Conservation (phyloP, 2,329 filamentous ascomycete species). For the Allantophomopsis lycopodina region DNA sequence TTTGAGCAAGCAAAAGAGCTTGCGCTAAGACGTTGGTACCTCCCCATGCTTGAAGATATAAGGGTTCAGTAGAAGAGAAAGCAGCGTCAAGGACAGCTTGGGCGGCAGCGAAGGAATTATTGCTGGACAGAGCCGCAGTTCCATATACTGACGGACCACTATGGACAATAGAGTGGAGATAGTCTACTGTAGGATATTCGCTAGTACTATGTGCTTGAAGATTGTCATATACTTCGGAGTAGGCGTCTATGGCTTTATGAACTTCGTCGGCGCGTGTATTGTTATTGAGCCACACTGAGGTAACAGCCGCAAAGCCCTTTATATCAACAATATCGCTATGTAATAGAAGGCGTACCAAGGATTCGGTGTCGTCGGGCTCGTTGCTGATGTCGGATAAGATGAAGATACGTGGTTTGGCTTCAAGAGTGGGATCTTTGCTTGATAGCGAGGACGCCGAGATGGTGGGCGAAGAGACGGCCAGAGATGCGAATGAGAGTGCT, state of each 20-base stretch:
- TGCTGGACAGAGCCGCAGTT: background rate
- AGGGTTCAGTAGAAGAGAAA: conserved; percentile 20
- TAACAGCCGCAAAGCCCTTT: conserved; percentile 22
- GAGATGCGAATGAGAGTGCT: too few species aligned
- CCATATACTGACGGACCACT: background rate
- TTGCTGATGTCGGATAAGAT: conserved; percentile 24
- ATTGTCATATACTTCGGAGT: background rate
- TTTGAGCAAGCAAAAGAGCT: conserved; percentile 21
- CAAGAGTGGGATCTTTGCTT: background rate
- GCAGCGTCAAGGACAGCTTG: conserved; percentile 10
- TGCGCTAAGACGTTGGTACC: conserved; percentile 29
- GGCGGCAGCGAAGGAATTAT: background rate
- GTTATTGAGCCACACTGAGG: conserved; percentile 17
- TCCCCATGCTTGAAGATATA: conserved; percentile 30
- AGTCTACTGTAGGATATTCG: background rate
- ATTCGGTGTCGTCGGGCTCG: conserved; percentile 24
- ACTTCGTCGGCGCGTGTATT: conserved; percentile 4
- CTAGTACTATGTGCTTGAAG: background rate
- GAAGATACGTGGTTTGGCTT: conserved; percentile 21
- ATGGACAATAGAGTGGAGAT: background rate
- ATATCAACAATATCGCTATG: conserved; percentile 24
- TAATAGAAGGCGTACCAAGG: conserved; percentile 21
- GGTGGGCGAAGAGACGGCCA: too few species aligned
- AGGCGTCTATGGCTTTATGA: conserved; percentile 2
- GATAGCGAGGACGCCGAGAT: too few species aligned